Evolutionary conservation across 345 rosid species (phyloP).

Genomic region (Odontarrhena argentea): DNA sequence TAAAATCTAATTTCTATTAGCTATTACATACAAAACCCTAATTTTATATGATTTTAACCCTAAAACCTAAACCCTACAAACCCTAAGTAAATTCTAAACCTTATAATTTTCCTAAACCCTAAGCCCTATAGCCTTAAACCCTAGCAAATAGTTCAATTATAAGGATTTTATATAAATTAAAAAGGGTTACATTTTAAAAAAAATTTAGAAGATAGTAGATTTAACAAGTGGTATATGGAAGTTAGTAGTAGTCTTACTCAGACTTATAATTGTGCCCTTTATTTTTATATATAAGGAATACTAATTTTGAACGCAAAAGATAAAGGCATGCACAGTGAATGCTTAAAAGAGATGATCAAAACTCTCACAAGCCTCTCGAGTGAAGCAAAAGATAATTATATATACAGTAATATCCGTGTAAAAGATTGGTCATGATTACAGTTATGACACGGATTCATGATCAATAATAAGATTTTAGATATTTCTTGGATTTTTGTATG

Average conservation of each 20-base stretch:
- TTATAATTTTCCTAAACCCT: no score
- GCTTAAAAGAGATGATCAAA: constrained; percentile 25
- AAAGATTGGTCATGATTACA: neutral
- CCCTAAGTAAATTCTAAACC: no score
- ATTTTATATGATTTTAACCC: no score
- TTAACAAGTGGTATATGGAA: neutral
- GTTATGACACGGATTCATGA: no score
- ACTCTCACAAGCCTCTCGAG: constrained; percentile 37
- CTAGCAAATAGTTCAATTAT: no score
- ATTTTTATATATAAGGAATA: neutral
- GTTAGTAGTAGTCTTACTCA: constrained; percentile 32
- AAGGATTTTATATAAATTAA: no score
- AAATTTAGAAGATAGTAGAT: no score
- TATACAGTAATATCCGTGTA: constrained; percentile 23
- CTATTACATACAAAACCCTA: no score
- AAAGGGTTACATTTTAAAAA: no score
- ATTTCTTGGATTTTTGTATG: constrained; percentile 6
- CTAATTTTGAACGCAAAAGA: constrained; percentile 32
- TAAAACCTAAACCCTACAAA: no score
- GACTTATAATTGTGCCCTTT: constrained; percentile 28
- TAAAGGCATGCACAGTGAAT: constrained; percentile 25
- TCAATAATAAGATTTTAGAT: neutral
- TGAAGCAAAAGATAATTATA: constrained; percentile 27
- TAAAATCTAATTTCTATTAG: no score
- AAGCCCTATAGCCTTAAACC: no score